These are phyloP conservation scores for Eucalyptus regnans DNA, from an alignment of 345 rosid species.

Conservation along the genomic window DNA sequence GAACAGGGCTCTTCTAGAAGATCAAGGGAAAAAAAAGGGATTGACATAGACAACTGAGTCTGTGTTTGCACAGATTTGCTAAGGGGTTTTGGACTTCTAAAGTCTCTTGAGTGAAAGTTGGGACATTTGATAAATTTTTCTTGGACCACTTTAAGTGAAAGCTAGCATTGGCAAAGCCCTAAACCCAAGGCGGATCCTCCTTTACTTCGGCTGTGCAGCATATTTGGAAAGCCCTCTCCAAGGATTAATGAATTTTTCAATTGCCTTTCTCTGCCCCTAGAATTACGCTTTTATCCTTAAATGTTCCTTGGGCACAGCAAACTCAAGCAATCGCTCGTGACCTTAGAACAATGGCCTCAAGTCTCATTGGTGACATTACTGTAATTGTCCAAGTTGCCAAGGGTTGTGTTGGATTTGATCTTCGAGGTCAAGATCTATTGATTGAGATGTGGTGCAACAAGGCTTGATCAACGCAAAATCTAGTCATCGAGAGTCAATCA, in stretches of 20 bases:
- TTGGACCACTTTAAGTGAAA: not conserved
- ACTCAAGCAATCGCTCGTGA: not conserved
- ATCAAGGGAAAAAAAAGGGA: not conserved
- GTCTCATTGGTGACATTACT: not conserved
- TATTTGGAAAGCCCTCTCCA: not conserved
- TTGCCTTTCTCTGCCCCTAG: not conserved
- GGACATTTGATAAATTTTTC: not conserved
- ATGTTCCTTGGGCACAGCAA: not conserved
- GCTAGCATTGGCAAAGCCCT: not conserved
- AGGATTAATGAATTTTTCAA: not conserved
- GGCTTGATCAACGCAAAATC: not conserved
- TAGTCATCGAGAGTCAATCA: not conserved
- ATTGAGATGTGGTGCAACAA: not conserved
- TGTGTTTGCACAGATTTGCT: not conserved
- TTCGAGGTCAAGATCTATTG: not conserved
- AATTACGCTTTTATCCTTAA: not conserved
- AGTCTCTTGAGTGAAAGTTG: not conserved
- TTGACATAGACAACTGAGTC: not conserved
- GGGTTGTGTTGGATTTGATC: not conserved
- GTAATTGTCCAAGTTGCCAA: not conserved
- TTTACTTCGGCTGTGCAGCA: not conserved
- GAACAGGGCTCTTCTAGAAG: not conserved
- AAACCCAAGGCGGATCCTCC: not conserved
- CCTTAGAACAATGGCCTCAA: not conserved
- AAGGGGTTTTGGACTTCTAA: not conserved